phyloP scores from a whole-genome alignment of 2,329 filamentous ascomycete species.

The Gaeumannomyces sp. region DNA sequence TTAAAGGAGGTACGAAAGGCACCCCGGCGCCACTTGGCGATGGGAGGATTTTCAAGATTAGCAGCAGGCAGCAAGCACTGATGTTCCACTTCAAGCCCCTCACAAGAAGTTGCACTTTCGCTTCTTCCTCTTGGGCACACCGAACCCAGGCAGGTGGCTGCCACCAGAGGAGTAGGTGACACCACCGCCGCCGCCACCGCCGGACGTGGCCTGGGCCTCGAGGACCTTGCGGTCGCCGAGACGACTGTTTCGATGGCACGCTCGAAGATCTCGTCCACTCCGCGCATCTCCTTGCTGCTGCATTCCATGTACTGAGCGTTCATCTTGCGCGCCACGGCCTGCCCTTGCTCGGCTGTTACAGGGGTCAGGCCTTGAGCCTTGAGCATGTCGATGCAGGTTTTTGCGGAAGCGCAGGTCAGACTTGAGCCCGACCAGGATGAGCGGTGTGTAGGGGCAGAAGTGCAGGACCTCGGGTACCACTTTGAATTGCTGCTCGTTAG shows the following conservation, averaged over 20 bases:
- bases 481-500: conserved; percentile 32
- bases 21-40: neutral
- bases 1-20: neutral
- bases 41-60: neutral
- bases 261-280: conserved; percentile 95
- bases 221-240: conserved; percentile 66
- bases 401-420: conserved; percentile 93
- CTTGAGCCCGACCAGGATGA: conserved; percentile 93
- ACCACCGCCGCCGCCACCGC: conserved; percentile 26
- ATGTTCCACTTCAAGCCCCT: conserved; percentile 22
- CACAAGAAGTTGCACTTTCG: conserved; percentile 75
- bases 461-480: conserved; percentile 99
- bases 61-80: neutral
- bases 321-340: conserved; percentile 87
- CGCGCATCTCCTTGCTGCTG: conserved; percentile 94
- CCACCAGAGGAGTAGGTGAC: conserved; percentile 23
- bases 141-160: conserved; percentile 29
- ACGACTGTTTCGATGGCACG: conserved; percentile 86
- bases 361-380: conserved; percentile 96
- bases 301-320: conserved; percentile 94
- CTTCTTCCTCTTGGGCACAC: conserved; percentile 69
- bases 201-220: conserved; percentile 39
- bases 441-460: conserved; percentile 95
- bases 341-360: conserved; percentile 85
- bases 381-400: conserved; percentile 95